Evolutionary conservation across 1,139 yeast species (phyloP), one percentile per base, ranked within the genome.

Genomic region (Suhomyces coccinellae): DNA sequence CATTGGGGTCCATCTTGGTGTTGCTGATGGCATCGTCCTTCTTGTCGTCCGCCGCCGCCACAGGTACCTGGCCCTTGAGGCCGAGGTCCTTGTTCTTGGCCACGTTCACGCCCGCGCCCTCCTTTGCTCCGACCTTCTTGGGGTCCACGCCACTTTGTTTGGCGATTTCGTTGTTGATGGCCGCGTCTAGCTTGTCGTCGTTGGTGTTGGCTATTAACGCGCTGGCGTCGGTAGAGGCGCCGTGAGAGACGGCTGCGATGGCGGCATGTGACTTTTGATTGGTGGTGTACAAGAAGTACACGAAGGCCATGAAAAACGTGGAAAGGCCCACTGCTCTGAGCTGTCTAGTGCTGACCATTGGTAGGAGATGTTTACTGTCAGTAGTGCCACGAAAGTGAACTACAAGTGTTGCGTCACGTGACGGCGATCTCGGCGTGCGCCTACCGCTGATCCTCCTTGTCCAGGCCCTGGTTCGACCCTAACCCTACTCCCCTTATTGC

Each of bases 121-220:
- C 39, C 29, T 37, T 50, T 22, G 48, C 47, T 22, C 26, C 36
- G 14, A n/a, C 43, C 24, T 38, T 45, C 17, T 44, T 36, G 36
- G 40, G 17, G 11, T 41, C 42, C 20, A 17, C 50, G 34, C 31
- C 33, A 15, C 22, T 39, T 24, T 42, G 46, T 47, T 69, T 66
- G 29, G 65, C 63, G 39, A 71, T 71, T 43, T 71, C 69, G 44
- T 67, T 49, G 52, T 73, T 73, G 39, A 73, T 72, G 17, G 73
- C 75, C 32, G 61, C 74, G 47, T 73, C 77, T 11, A 58, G 45
- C 47, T 67, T 62, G 46, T 60, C 77, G 52, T 71, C 67, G 50
- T 68, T 68, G 27, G 57, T 55, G 11, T 73, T 61, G 45, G 68
- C 67, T 30, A 71, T 60, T 36, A 71, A 48, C 16, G 55, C 55